Conservation (phyloP, 2,329 filamentous ascomycete genomes). For the Aspergillus sp. region DNA sequence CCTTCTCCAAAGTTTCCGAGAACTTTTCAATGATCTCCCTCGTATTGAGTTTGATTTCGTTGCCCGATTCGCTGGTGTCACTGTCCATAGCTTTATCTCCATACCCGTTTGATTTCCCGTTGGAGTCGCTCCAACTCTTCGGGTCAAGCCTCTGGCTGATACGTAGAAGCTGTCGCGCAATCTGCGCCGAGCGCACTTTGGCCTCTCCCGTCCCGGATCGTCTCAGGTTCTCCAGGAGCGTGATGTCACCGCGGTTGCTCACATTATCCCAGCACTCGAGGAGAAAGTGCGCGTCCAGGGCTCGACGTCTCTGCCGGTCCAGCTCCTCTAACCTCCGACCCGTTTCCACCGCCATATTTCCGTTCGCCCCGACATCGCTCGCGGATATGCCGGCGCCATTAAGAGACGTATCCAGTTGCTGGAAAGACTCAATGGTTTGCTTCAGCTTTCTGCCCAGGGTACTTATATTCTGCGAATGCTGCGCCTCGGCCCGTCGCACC, state of each 20-base stretch:
- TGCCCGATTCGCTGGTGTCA: constrained; percentile 18
- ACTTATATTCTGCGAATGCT: constrained; percentile 88
- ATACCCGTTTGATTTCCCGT: constrained; percentile 53
- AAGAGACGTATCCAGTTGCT: constrained; percentile 79
- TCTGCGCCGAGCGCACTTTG: constrained; percentile 90
- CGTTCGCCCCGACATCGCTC: constrained; percentile 51
- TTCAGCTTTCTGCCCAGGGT: constrained; percentile 86
- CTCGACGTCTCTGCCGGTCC: constrained; percentile 84
- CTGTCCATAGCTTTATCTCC: constrained; percentile 31
- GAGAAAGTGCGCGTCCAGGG: constrained; percentile 89
- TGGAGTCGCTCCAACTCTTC: constrained; percentile 61
- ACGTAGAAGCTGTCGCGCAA: constrained; percentile 86
- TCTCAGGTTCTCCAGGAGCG: constrained; percentile 83
- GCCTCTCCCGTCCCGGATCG: constrained; percentile 82
- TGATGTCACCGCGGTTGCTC: constrained; percentile 81
- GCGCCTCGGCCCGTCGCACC: constrained; percentile 84
- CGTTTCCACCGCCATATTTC: constrained; percentile 90
- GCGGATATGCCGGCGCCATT: constrained; percentile 43
- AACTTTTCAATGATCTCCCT: constrained; percentile 95
- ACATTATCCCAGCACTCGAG: constrained; percentile 98
- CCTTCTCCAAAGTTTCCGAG: constrained; percentile 90
- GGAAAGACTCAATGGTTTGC: constrained; percentile 87
- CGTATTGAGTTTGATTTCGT: constrained; percentile 53
- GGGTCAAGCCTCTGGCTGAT: constrained; percentile 91
- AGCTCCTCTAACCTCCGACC: constrained; percentile 91